Base-by-base conservation (phyloP, 345 rosid genomes). In the Excoecaria cochinchinensis region DNA sequence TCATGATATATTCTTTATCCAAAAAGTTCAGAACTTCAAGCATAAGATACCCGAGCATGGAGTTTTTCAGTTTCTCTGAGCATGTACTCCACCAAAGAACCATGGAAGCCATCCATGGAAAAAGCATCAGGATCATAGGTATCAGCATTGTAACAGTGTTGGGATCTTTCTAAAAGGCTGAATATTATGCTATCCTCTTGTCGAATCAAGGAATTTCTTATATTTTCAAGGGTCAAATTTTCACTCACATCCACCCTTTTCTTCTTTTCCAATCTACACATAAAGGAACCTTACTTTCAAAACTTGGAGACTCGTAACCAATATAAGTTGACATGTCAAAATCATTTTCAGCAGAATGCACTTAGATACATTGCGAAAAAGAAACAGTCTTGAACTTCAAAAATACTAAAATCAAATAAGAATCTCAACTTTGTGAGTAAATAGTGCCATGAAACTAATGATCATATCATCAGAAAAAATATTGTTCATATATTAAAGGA, bases 171-270 rank as follows among this genome's bases (percentile, higher is more conserved):
- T 48, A 91, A 82, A 25, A 95, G 84, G 72, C 90, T 80, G 73
- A 82, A 93, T 81, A 95, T 93, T 56, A 95, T 95, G 75, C 97
- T 95, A 75, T 93, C 98, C 84, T 93, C 98, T 82, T 95, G 99
- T 57, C 83, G 90, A 71, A 95, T 88, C 84, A 93, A 87, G 25
- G 97, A 91, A 70, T 68, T 84, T 67, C 98, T 84, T 59, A 95
- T 88, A 21, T 89, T 87, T 57, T 93, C 95, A 22, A 93, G 87
- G 22, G 94, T 93, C 84, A 90, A 79, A 74, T 83, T 91, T 70
- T 93, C 83, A 75, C 93, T 95, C 76, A 78, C 89, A 81, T 95
- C 99, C 61, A 95, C 89, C 81, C 96, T 84, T 72, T 77, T 73
- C 87, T 79, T 87, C 76, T 38, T 38, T 69, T 73, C 74, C 79